phyloP scores from a whole-genome alignment of 2,329 filamentous ascomycete genomes.

The Neocatenulostroma microsporum region DNA sequence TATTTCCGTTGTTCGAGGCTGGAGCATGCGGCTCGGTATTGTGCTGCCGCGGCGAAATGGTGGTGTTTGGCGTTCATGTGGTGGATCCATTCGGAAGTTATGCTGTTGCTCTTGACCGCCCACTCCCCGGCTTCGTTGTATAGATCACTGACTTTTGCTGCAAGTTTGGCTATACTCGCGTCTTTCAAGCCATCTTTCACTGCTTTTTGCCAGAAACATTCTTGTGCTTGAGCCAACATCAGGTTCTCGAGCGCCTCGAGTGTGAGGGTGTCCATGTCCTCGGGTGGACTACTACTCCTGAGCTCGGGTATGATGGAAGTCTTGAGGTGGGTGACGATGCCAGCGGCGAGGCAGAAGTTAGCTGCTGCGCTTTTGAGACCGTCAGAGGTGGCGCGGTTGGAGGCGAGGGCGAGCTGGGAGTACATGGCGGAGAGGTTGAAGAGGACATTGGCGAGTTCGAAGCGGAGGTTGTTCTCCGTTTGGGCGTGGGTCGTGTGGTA shows the following conservation, averaged over 20 bases:
- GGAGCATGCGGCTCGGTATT: conserved; percentile 84
- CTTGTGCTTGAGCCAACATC: conserved; percentile 85
- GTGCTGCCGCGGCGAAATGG: conserved; percentile 91
- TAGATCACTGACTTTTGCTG: conserved; percentile 82
- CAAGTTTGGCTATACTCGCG: conserved; percentile 80
- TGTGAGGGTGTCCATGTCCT: conserved; percentile 90
- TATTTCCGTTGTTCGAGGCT: conserved; percentile 90
- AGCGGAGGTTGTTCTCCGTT: conserved; percentile 56
- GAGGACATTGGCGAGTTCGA: conserved; percentile 85
- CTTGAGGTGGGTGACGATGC: conserved; percentile 72
- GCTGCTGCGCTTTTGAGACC: conserved; percentile 82
- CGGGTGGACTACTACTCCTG: conserved; percentile 66
- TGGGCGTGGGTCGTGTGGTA: conserved; percentile 43
- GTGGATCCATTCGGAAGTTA: conserved; percentile 94
- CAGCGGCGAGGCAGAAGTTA: conserved; percentile 82
- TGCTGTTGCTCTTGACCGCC: conserved; percentile 78
- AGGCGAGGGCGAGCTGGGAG: conserved; percentile 77
- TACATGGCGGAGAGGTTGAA: conserved; percentile 93
- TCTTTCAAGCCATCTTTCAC: conserved; percentile 93
- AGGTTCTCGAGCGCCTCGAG: conserved; percentile 76
- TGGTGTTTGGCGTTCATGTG: conserved; percentile 96
- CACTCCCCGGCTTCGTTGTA: conserved; percentile 79
- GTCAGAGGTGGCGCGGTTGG: conserved; percentile 69
- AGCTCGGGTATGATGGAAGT: conserved; percentile 72
- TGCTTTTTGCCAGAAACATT: conserved; percentile 97